These are phyloP conservation scores for Paraglomus brasilianum DNA, from an alignment of 192 early-diverging fungal species.

Conservation along the genomic window DNA sequence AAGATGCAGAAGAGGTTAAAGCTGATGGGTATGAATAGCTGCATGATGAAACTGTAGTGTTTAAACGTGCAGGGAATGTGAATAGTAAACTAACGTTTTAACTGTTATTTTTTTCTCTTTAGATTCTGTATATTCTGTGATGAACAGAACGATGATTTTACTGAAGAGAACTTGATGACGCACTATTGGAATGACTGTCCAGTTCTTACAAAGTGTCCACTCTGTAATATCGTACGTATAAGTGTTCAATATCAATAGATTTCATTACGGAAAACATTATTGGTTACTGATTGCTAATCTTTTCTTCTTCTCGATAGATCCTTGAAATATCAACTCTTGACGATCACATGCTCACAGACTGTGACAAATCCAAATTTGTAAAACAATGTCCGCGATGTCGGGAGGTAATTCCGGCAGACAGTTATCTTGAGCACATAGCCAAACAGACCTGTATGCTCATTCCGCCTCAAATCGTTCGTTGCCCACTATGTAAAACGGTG, in stretches of 20 bases:
- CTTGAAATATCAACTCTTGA: constrained; percentile 68
- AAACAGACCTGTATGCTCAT: constrained; percentile 41
- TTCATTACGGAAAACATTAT: not conserved
- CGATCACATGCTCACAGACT: constrained; percentile 65
- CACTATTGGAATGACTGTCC: constrained; percentile 82
- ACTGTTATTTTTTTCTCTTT: no score
- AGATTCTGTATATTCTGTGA: constrained; percentile 77
- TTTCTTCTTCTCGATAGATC: constrained; percentile 48
- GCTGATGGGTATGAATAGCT: no score
- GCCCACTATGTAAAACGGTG: constrained; percentile 63
- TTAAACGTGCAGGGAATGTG: not conserved
- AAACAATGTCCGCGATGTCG: constrained; percentile 62
- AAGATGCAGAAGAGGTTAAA: no score
- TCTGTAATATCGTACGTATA: constrained; percentile 64
- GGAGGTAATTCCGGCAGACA: constrained; percentile 56
- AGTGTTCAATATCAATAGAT: not conserved
- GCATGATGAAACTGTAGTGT: not conserved
- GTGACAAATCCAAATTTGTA: constrained; percentile 56
- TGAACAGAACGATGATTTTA: constrained; percentile 58
- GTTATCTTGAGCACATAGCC: constrained; percentile 49
- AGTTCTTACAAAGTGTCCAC: constrained; percentile 64
- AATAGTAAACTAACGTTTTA: not conserved
- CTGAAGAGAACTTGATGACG: constrained; percentile 65
- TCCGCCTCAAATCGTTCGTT: constrained; percentile 40
- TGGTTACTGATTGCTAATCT: not conserved